Evolutionary conservation across 352 stramenopile genomes (phyloP), one percentile per base, ranked within the genome.

Genomic region (Phytophthora rubi): DNA sequence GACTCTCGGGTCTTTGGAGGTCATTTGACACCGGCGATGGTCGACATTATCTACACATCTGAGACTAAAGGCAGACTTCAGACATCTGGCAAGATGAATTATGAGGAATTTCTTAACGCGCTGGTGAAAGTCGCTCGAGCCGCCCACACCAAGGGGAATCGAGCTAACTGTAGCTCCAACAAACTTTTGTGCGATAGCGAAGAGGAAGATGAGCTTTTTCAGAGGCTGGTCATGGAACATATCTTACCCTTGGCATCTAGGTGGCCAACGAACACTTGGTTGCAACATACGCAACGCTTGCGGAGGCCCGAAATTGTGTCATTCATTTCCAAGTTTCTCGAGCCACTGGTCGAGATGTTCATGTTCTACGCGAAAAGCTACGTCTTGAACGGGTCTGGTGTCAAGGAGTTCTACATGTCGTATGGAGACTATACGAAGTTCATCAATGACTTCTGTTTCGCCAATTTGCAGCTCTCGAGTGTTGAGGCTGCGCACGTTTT

Each of bases 101-200:
- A 87, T 51, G 83, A 92, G 45, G 86, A 91, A 49, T 94, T 94
- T 28, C 75, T 94, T 2, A 92, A 92, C 54, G 83, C 85, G n/a
- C 67, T 94, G 18, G 59, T 90, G 18, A 91, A 89, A 66, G 77
- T 94, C n/a, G 82, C 86, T 9, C 44, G 73, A 26, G 61, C 79
- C 8, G 71, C 62, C 7, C 76, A 88, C 6, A 69, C 64, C 6
- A 76, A 68, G 23, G 63, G 69, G 9, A 73, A 76, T 63, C 59
- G 69, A 69, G 53, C 60, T n/a, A 73, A 61, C 39, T 73, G 58
- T 42, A 73, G 49, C 10, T 57, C 56, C 32, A 76, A 47, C 53
- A 89, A 71, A 28, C 71, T 76, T 7, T 59, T 76, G 26, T 71
- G 73, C 13, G 75, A 89, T 45, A 81, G 47, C 16, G 57, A 81